Percentiles rank a stretch among this genome's conserved stretches.
Conservation (phyloP, 768 basidiomycete genomes). For the Boletus subcaerulescens region DNA sequence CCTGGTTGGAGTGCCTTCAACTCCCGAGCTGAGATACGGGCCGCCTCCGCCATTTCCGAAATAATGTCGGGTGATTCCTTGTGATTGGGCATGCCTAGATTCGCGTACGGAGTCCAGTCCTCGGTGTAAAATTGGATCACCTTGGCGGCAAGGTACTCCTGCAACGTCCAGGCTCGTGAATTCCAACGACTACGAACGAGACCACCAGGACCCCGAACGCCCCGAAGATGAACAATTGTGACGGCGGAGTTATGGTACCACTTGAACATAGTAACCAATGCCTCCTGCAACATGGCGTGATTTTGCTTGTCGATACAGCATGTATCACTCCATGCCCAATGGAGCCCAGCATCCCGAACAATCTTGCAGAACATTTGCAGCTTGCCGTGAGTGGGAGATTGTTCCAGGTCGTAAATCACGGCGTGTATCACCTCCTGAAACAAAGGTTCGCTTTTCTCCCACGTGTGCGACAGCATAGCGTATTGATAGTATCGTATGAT, state of each 20-base stretch:
- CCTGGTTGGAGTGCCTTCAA: neutral
- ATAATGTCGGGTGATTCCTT: neutral
- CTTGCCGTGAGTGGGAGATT: neutral
- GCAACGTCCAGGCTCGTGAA: neutral
- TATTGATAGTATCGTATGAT: too few relatives aligned
- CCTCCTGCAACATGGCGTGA: neutral
- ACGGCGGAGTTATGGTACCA: neutral
- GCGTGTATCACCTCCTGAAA: too few relatives aligned
- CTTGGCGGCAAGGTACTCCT: neutral
- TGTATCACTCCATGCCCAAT: neutral
- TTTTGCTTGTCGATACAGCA: neutral
- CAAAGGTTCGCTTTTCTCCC: too few relatives aligned
- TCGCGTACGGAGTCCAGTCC: neutral
- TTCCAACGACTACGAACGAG: neutral
- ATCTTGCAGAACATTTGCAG: neutral
- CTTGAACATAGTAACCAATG: neutral
- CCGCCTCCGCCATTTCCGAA: neutral
- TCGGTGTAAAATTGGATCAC: neutral
- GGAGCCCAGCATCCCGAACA: neutral
- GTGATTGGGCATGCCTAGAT: neutral
- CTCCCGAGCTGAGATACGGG: neutral
- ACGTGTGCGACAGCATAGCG: too few relatives aligned
- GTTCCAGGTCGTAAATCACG: neutral
- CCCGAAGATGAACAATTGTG: neutral
- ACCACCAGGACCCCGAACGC: neutral